These are phyloP conservation scores for Inonotus obliquus DNA, from an alignment of 1,284 basidiomycete genomes.

Conservation along the genomic window DNA sequence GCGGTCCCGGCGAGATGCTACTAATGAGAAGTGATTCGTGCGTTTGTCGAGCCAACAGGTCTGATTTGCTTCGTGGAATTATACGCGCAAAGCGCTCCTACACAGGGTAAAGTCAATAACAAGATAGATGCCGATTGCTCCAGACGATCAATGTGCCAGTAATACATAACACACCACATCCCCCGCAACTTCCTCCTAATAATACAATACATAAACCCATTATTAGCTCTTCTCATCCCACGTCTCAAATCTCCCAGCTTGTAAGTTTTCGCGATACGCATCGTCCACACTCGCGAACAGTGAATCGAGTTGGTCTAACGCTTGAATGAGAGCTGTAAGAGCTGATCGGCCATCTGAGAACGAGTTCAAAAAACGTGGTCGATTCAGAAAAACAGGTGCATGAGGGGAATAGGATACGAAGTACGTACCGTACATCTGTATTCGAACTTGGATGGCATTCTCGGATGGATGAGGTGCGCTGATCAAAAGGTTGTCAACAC, in stretches of 20 bases:
- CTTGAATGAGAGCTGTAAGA: slow-evolving; percentile 69
- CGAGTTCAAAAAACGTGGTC: neutral
- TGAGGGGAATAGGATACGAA: neutral
- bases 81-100: neutral
- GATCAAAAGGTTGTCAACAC: slow-evolving; percentile 13
- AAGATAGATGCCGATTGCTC: no score
- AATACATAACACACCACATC: neutral
- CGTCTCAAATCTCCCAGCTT: slow-evolving; percentile 47
- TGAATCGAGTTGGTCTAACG: slow-evolving; percentile 71
- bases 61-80: no score
- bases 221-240: slow-evolving; percentile 63
- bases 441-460: slow-evolving; percentile 90
- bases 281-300: slow-evolving; percentile 67
- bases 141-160: no score
- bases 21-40: neutral
- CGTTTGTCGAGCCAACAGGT: neutral
- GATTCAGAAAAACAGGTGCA: neutral
- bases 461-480: slow-evolving; percentile 96
- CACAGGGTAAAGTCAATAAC: neutral
- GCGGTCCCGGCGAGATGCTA: neutral
- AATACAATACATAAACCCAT: no score
- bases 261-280: slow-evolving; percentile 57
- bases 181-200: no score
- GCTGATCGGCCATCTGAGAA: slow-evolving; percentile 72
- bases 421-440: slow-evolving; percentile 96